A percentile compares a stretch with the other conserved stretches of the same genome.
Conservation (phyloP, 371 early-diverging fungal genomes). For the Rhizopus arrhizus region DNA sequence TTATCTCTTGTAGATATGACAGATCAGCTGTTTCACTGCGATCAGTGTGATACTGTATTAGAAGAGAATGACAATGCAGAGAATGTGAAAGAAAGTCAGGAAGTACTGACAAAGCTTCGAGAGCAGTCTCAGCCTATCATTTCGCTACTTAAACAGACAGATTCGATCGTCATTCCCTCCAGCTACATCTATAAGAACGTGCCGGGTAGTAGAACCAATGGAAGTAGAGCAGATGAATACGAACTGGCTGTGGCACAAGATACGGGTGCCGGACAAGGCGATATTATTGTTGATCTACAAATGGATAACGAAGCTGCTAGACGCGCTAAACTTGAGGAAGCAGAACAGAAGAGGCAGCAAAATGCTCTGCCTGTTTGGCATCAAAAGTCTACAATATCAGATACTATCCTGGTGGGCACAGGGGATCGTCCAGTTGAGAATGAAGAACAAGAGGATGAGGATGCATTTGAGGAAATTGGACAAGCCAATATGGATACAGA, state of each 20-base stretch:
- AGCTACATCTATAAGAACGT: slow-evolving; percentile 51
- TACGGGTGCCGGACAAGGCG: slow-evolving; percentile 72
- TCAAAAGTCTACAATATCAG: slow-evolving; percentile 71
- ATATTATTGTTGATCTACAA: slow-evolving; percentile 79
- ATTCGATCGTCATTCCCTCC: slow-evolving; percentile 70
- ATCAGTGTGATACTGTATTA: slow-evolving; percentile 61
- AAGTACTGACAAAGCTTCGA: slow-evolving; percentile 60
- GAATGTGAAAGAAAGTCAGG: slow-evolving; percentile 54
- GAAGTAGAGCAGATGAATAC: slow-evolving; percentile 40
- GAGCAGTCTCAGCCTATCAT: slow-evolving; percentile 83
- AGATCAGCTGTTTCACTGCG: slow-evolving; percentile 62
- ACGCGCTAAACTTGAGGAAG: slow-evolving; percentile 68
- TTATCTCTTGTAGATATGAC: slow-evolving; percentile 51
- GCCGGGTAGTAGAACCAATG: slow-evolving; percentile 27
- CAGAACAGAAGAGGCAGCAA: slow-evolving; percentile 74
- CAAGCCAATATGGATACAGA: slow-evolving; percentile 48
- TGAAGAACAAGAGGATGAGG: slow-evolving; percentile 50
- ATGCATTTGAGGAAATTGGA: slow-evolving; percentile 38
- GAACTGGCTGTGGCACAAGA: slow-evolving; percentile 74
- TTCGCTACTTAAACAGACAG: slow-evolving; percentile 80
- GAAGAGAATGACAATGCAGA: slow-evolving; percentile 71
- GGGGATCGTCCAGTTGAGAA: slow-evolving; percentile 39
- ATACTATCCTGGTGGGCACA: slow-evolving; percentile 36
- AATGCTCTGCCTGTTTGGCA: slow-evolving; percentile 86
- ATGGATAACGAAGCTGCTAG: slow-evolving; percentile 75